Evolutionary conservation across 495 filamentous ascomycete genomes (phyloP).

Genomic region (Podospora appendiculata): DNA sequence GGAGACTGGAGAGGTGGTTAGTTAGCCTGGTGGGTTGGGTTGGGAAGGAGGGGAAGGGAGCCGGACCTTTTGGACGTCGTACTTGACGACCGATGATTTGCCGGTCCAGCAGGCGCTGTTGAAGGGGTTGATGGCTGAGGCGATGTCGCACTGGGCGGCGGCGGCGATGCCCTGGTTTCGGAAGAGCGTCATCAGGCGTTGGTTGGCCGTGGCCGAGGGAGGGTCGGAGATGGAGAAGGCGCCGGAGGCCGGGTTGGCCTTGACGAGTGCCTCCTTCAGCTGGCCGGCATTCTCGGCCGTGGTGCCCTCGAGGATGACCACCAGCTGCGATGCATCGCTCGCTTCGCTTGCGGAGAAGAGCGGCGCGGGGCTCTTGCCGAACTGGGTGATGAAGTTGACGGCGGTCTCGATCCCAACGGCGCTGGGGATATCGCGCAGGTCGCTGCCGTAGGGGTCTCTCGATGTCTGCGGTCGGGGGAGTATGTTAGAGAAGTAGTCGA

Average conservation of each 20-base stretch:
- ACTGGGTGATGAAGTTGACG: slow-evolving; percentile 32
- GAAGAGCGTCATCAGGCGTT: slow-evolving; percentile 22
- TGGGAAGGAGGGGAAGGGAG: neutral
- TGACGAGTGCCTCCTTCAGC: slow-evolving; percentile 22
- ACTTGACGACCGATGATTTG: slow-evolving; percentile 33
- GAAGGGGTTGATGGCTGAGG: slow-evolving; percentile 32
- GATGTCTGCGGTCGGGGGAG: slow-evolving; percentile 26
- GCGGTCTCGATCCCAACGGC: slow-evolving; percentile 28
- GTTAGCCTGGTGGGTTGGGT: neutral
- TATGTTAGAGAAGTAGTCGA: slow-evolving; percentile 22
- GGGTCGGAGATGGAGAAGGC: slow-evolving; percentile 35
- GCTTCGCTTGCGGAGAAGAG: slow-evolving; percentile 28
- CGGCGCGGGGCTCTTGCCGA: slow-evolving; percentile 28
- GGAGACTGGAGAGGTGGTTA: slow-evolving; percentile 13
- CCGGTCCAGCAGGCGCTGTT: slow-evolving; percentile 38
- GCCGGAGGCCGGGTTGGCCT: slow-evolving; percentile 22
- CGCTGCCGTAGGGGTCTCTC: slow-evolving; percentile 23
- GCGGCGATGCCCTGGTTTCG: slow-evolving; percentile 15
- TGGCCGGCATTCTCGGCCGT: slow-evolving; percentile 21
- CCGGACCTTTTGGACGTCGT: slow-evolving; percentile 31
- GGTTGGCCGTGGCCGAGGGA: slow-evolving; percentile 30
- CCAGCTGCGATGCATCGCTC: slow-evolving; percentile 35
- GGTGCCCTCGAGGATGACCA: slow-evolving; percentile 43
- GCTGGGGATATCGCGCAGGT: slow-evolving; percentile 33
- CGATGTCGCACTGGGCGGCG: slow-evolving; percentile 27